Base-by-base conservation (phyloP, 495 filamentous ascomycete genomes). In the Penicillium canescens region DNA sequence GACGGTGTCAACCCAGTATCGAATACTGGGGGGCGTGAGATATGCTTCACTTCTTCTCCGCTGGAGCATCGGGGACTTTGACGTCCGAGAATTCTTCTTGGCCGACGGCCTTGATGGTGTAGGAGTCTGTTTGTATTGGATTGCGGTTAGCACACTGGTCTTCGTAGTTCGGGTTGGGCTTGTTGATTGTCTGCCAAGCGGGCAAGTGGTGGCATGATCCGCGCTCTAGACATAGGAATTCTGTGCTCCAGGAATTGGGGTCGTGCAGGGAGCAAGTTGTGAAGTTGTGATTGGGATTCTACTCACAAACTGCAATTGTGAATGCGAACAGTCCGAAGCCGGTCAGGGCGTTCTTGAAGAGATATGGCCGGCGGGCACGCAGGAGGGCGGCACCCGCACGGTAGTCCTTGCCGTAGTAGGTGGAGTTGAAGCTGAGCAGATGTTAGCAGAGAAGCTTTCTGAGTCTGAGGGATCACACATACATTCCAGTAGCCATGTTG, bases 1-100 rank as follows among this genome's bases (percentile, higher is more conserved):
- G 33, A 33, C 39, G 14, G 28, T 4, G 48, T 35, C 26, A 42
- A 21, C 39, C 28, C 28, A 41, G 40, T 28, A 40, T 45, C 18
- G 23, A 28, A n/a, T n/a, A 34, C 44, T 14, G 18, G 33, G 39
- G 28, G 28, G 31, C 43, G n/a, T 28, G 44, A 45, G 31, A 42
- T 20, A 46, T 39, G 18, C 37, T 50, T 54, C 46, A 50, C 54
- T 60, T 46, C 52, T 63, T 60, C 33, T 78, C 66, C 58, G 79
- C 71, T 41, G 88, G 86, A 6, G 81, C 76, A 63, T 88, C 86
- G 43, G 93, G 92, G 39, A 96, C 85, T 62, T 84, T 83, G 50
- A 99, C 92, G 67, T 99, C 94, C 60, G 93, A 90, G 81, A 99
- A 99, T 55, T 99, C 91, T 70, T 99, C 94, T 74, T 98, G 95